Percentiles rank a stretch among this genome's conserved stretches.
These are phyloP conservation scores for Wickerhamomyces alni DNA, from an alignment of 805 yeast species.

Conservation along the genomic window DNA sequence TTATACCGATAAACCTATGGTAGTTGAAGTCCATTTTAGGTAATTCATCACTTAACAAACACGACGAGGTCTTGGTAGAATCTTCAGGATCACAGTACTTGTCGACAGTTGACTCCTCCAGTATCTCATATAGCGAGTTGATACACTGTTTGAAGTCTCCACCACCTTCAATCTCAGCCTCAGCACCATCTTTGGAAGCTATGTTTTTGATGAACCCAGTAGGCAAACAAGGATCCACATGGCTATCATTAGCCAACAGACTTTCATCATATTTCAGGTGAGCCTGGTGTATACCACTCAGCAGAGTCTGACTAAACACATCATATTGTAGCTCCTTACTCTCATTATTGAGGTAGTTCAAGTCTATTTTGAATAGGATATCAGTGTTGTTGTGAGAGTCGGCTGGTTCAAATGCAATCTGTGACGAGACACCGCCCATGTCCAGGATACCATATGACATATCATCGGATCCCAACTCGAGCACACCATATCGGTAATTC, in stretches of 20 bases:
- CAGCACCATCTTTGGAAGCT: slow-evolving; percentile 7
- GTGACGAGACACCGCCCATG: slow-evolving; percentile 98
- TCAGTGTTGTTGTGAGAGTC: slow-evolving; percentile 37
- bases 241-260: slow-evolving; percentile 21
- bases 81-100: slow-evolving; percentile 19
- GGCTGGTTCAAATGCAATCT: slow-evolving; percentile 58
- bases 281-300: slow-evolving; percentile 60
- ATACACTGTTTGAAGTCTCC: slow-evolving; percentile 47
- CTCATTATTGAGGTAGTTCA: slow-evolving; percentile 28
- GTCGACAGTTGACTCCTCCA: slow-evolving; percentile 22
- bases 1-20: slow-evolving; percentile 55
- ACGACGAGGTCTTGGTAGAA: slow-evolving; percentile 28
- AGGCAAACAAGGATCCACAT: slow-evolving; percentile 54
- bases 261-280: slow-evolving; percentile 38
- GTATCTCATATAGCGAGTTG: slow-evolving; percentile 39
- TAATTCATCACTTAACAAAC: slow-evolving; percentile 44
- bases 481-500: slow-evolving; percentile 46
- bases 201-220: slow-evolving; percentile 28
- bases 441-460: slow-evolving; percentile 80
- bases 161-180: slow-evolving; percentile 36
- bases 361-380: slow-evolving; percentile 38
- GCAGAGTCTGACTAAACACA: slow-evolving; percentile 48
- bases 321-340: slow-evolving; percentile 27
- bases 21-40: slow-evolving; percentile 54
- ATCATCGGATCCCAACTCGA: slow-evolving; percentile 28